phyloP scores from a whole-genome alignment of 164 flowering plant species.

The Annona squamosa region DNA sequence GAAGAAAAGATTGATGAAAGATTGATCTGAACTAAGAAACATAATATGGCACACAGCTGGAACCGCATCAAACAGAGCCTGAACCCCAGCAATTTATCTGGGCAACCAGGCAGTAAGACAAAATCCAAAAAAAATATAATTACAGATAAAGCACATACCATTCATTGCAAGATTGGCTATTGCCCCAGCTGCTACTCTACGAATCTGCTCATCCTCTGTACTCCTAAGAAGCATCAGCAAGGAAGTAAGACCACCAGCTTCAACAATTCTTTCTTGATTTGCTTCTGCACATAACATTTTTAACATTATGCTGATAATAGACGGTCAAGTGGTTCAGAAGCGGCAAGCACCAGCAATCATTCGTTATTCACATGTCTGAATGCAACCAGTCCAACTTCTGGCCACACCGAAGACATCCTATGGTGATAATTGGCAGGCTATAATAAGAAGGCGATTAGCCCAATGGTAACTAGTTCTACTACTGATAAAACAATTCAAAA shows the following conservation, averaged over 20 bases:
- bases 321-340: neutral
- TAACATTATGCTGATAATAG: neutral
- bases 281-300: conserved; percentile 13
- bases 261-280: conserved; percentile 43
- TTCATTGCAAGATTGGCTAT: conserved; percentile 98
- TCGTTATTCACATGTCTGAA: neutral
- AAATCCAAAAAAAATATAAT: neutral
- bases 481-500: neutral
- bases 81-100: neutral
- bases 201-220: conserved; percentile 79
- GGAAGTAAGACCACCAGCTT: conserved; percentile 92
- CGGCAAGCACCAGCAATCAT: neutral
- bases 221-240: conserved; percentile 73
- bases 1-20: conserved; percentile 4
- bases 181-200: conserved; percentile 96
- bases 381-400: neutral
- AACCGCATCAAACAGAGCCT: neutral
- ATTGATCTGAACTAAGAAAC: conserved; percentile 1
- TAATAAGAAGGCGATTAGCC: too few species aligned
- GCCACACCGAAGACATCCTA: too few species aligned
- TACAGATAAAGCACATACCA: conserved; percentile 33
- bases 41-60: neutral
- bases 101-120: neutral
- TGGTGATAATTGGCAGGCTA: too few species aligned
- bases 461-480: neutral